Percentiles rank a stretch among this genome's conserved stretches.
These are phyloP conservation scores for Chlorophyllum brunneum DNA, from an alignment of 768 basidiomycete genomes.

Conservation along the genomic window DNA sequence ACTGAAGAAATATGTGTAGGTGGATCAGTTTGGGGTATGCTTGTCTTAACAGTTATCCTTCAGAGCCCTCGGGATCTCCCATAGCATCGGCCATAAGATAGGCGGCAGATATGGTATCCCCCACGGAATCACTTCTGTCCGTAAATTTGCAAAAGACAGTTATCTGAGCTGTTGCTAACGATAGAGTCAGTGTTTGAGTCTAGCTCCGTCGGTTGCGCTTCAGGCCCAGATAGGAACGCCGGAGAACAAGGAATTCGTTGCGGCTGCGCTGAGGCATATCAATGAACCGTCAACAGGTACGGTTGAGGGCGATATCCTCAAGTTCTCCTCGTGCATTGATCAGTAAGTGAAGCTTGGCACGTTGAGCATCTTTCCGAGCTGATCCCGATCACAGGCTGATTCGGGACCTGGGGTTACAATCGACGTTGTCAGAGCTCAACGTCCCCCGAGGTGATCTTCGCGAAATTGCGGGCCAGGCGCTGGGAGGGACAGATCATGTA, in stretches of 20 bases:
- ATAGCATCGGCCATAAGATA: slow-evolving; percentile 69
- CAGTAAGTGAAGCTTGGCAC: slow-evolving; percentile 35
- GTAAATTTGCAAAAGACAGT: slow-evolving; percentile 18
- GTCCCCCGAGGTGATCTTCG: slow-evolving; percentile 56
- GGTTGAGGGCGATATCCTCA: slow-evolving; percentile 56
- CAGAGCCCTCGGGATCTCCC: slow-evolving; percentile 71
- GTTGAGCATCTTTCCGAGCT: neutral
- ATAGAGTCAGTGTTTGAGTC: slow-evolving; percentile 58
- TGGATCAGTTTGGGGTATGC: neutral
- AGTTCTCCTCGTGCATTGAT: slow-evolving; percentile 50
- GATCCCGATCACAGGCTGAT: slow-evolving; percentile 46
- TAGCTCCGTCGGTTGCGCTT: slow-evolving; percentile 58
- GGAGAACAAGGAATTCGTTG: slow-evolving; percentile 61
- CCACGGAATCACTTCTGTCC: slow-evolving; percentile 81
- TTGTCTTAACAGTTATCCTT: neutral
- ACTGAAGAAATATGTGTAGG: slow-evolving; percentile 51
- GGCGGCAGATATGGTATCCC: slow-evolving; percentile 74
- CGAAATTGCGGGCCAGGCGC: slow-evolving; percentile 46
- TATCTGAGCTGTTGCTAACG: neutral
- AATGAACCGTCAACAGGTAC: slow-evolving; percentile 58
- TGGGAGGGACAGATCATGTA: slow-evolving; percentile 40
- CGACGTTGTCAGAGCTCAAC: slow-evolving; percentile 55
- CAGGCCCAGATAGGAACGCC: slow-evolving; percentile 54
- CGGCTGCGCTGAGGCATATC: slow-evolving; percentile 55
- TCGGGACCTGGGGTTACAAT: slow-evolving; percentile 50